Evolutionary conservation across 148 eudicot species (phyloP).

Genomic region (Fagopyrum tataricum): DNA sequence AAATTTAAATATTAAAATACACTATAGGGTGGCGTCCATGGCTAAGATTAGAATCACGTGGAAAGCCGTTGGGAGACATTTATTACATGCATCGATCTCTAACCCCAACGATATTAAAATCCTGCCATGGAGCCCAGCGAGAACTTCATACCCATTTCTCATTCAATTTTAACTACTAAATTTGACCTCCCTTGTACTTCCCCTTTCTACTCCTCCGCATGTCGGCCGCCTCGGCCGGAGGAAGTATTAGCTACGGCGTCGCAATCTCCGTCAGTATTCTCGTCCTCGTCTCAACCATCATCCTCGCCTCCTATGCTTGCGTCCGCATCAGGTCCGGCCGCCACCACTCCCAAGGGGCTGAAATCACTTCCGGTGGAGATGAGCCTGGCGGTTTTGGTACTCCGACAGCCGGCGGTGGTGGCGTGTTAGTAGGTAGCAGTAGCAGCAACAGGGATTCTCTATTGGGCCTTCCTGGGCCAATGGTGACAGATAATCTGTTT

Average conservation of each 20-base stretch:
- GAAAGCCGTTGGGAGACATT: too few relatives aligned
- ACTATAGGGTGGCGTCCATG: too few relatives aligned
- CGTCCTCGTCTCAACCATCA: conserved; percentile 28
- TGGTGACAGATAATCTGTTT: conserved; percentile 13
- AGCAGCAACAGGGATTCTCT: background rate
- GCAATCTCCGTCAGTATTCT: conserved; percentile 31
- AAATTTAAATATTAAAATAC: too few relatives aligned
- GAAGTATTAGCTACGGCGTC: conserved; percentile 30
- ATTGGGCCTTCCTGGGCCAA: conserved; percentile 25
- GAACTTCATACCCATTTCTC: too few relatives aligned
- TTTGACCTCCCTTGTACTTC: too few relatives aligned
- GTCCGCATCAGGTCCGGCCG: conserved; percentile 19
- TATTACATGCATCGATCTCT: too few relatives aligned
- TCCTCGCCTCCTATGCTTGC: conserved; percentile 33
- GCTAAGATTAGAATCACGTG: too few relatives aligned
- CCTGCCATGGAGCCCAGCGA: too few relatives aligned
- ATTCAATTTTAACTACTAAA: too few relatives aligned
- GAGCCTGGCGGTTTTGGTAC: too few relatives aligned
- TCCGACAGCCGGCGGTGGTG: background rate
- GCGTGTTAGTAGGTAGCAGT: background rate
- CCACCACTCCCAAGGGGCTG: background rate
- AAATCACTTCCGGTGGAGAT: background rate
- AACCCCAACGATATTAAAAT: too few relatives aligned
- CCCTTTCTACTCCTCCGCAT: too few relatives aligned
- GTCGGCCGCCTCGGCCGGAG: conserved; percentile 2